A percentile compares a stretch with the other conserved stretches of the same genome.
phyloP scores from a whole-genome alignment of 2,329 filamentous ascomycete genomes.

The Boeremia exigua region DNA sequence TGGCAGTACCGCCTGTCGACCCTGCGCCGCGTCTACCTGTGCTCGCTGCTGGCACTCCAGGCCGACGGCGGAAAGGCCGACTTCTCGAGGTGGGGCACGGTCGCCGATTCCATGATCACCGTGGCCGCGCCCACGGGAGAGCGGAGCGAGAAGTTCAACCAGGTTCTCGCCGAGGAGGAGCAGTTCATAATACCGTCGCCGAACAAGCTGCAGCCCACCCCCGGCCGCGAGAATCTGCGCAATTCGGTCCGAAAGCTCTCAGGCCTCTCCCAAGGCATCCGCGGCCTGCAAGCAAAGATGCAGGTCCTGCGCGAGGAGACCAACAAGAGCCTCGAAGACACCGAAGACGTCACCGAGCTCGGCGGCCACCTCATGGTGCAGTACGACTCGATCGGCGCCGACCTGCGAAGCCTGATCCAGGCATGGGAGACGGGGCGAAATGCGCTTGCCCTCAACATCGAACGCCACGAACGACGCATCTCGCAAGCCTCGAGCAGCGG shows the following conservation, averaged over 20 bases:
- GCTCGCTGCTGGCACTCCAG: conserved; percentile 86
- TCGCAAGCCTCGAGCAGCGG: conserved; percentile 59
- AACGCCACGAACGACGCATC: conserved; percentile 72
- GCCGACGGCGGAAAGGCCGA: conserved; percentile 80
- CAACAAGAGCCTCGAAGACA: conserved; percentile 76
- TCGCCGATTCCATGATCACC: conserved; percentile 74
- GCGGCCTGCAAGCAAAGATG: conserved; percentile 92
- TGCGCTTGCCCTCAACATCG: conserved; percentile 80
- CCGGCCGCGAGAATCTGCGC: conserved; percentile 82
- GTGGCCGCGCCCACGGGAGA: conserved; percentile 67
- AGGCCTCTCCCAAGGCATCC: conserved; percentile 86
- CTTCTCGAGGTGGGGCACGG: conserved; percentile 77
- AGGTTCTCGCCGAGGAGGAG: conserved; percentile 79
- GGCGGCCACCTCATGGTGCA: conserved; percentile 81
- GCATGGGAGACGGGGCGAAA: conserved; percentile 71
- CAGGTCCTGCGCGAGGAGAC: conserved; percentile 91
- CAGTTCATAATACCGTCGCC: conserved; percentile 59
- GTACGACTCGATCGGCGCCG: conserved; percentile 92
- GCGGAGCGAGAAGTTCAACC: conserved; percentile 70
- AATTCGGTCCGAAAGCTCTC: conserved; percentile 88
- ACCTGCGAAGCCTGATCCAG: conserved; percentile 68
- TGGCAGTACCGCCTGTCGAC: conserved; percentile 74
- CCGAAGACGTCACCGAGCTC: conserved; percentile 71
- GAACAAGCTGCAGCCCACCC: conserved; percentile 67
- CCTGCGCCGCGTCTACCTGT: conserved; percentile 83